Evolutionary conservation across 2,329 filamentous ascomycete genomes (phyloP).

Genomic region (Colletotrichum aenigma): DNA sequence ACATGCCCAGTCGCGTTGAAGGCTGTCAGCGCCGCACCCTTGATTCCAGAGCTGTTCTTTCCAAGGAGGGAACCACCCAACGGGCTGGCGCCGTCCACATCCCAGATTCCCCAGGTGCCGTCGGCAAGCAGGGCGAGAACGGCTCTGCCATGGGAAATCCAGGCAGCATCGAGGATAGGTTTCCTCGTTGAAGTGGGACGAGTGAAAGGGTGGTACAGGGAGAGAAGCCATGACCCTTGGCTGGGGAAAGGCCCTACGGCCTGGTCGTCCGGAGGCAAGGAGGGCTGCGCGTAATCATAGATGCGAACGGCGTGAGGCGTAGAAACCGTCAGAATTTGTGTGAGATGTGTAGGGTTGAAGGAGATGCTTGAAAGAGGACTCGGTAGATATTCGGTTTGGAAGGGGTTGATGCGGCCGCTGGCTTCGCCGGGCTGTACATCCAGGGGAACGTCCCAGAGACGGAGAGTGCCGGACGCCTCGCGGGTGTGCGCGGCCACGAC

Average conservation of each 20-base stretch:
- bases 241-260: slow-evolving; percentile 55
- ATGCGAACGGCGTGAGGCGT: slow-evolving; percentile 62
- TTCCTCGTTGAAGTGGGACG: slow-evolving; percentile 57
- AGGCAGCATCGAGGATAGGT: slow-evolving; percentile 64
- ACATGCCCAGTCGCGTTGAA: slow-evolving; percentile 65
- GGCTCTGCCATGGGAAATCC: slow-evolving; percentile 65
- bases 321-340: slow-evolving; percentile 62
- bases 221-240: slow-evolving; percentile 69
- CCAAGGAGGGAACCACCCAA: slow-evolving; percentile 50
- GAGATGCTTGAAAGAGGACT: slow-evolving; percentile 58
- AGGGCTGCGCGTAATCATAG: slow-evolving; percentile 63
- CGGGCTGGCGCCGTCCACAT: slow-evolving; percentile 63
- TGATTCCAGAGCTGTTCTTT: slow-evolving; percentile 55
- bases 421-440: slow-evolving; percentile 40
- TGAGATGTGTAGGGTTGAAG: slow-evolving; percentile 64
- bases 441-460: slow-evolving; percentile 62
- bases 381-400: slow-evolving; percentile 65
- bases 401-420: slow-evolving; percentile 45
- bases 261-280: slow-evolving; percentile 56
- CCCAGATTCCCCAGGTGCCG: slow-evolving; percentile 73
- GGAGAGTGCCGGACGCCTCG: slow-evolving; percentile 63
- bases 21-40: slow-evolving; percentile 61
- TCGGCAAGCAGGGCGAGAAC: slow-evolving; percentile 64
- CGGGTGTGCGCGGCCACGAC: slow-evolving; percentile 65
- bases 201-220: slow-evolving; percentile 62